Evolutionary conservation across 1,139 yeast genomes (phyloP).

Genomic region (Candida sp.): DNA sequence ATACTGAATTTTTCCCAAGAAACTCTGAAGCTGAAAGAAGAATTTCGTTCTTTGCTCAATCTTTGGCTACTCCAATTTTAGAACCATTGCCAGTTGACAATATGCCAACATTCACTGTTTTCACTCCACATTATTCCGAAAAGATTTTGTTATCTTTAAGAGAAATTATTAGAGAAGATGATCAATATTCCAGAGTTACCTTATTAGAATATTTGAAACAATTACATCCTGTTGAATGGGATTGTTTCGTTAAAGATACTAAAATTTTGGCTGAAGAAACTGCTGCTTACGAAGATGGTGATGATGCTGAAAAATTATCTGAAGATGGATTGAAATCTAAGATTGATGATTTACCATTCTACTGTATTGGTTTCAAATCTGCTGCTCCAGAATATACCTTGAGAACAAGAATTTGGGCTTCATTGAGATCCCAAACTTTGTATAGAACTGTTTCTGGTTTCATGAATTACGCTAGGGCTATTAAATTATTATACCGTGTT

Average conservation of each 20-base stretch:
- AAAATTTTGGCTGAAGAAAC: constrained; percentile 98
- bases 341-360: constrained; percentile 97
- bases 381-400: constrained; percentile 99
- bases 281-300: constrained; percentile 77
- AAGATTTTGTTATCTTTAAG: constrained; percentile 91
- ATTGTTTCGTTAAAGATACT: constrained; percentile 97
- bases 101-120: constrained; percentile 98
- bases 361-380: constrained; percentile 98
- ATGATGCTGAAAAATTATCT: constrained; percentile 55
- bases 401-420: constrained; percentile 99
- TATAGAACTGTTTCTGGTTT: constrained; percentile 99
- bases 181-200: constrained; percentile 96
- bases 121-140: constrained; percentile 98
- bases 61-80: constrained; percentile 96
- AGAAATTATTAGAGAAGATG: constrained; percentile 98
- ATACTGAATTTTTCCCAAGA: constrained; percentile 93
- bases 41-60: constrained; percentile 98
- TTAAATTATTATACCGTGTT: constrained; percentile 94
- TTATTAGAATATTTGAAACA: constrained; percentile 95
- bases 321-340: constrained; percentile 80
- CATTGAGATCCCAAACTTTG: constrained; percentile 95
- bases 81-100: constrained; percentile 98
- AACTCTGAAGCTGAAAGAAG: constrained; percentile 99
- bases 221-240: constrained; percentile 99
- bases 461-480: constrained; percentile 99